A percentile compares a stretch with the other conserved stretches of the same genome.
phyloP scores from a whole-genome alignment of 306 rosid species.

The Quercus cerris region DNA sequence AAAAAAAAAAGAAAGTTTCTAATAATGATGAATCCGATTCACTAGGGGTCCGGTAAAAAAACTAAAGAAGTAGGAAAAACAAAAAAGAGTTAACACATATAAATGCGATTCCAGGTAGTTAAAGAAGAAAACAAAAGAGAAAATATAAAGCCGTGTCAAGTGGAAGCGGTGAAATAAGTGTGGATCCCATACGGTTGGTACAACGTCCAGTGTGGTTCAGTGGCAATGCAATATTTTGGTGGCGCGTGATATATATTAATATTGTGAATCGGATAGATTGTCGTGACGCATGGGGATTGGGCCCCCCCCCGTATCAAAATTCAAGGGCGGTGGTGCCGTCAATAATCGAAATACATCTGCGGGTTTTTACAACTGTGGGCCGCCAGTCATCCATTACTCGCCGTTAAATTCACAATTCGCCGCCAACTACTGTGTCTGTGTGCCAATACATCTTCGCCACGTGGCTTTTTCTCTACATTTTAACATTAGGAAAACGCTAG shows the following conservation, averaged over 20 bases:
- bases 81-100: no score
- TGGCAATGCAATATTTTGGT: background rate
- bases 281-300: no score
- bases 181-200: background rate
- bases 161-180: background rate
- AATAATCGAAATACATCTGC: conserved; percentile 4
- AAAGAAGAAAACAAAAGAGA: background rate
- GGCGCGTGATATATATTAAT: conserved; percentile 10
- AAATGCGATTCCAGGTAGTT: no score
- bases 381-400: background rate
- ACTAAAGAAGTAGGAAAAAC: no score
- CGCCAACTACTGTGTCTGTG: background rate
- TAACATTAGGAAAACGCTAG: no score
- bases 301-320: background rate
- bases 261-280: no score
- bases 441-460: background rate
- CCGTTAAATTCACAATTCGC: conserved; percentile 15
- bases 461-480: background rate
- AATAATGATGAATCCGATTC: no score
- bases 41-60: no score
- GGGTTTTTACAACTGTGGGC: conserved; percentile 17
- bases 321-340: background rate
- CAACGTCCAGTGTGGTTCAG: background rate
- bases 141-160: background rate
- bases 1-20: no score